Evolutionary conservation across 2,329 filamentous ascomycete genomes (phyloP), one percentile per base, ranked within the genome.

Genomic region (Colletotrichum sp.): DNA sequence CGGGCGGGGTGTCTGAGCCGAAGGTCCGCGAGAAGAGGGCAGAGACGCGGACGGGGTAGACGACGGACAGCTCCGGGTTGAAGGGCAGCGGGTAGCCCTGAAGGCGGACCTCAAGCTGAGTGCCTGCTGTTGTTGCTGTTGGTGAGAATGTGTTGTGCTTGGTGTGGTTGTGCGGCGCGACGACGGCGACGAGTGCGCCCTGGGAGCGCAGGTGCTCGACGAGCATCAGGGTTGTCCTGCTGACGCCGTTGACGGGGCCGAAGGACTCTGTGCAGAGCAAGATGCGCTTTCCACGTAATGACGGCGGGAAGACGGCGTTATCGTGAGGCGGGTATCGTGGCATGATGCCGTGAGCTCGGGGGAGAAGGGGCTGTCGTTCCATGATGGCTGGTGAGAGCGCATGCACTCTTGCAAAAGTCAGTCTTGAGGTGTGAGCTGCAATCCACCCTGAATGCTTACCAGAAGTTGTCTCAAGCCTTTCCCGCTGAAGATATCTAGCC

Each of bases 241-340:
- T 93, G 61, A 95, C 93, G n/a, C 93, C 93, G 80, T 95, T 95
- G 81, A 95, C 92, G 0, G 93, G 93, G 4, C 93, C 93, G 74
- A 94, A 93, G 1, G 92, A 94, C 81, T 95, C 93, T 16, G 93
- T 94, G 77, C 92, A 93, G 9, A 95, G 88, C 9, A 95, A 84
- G 76, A 95, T 88, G 77, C 89, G 90, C 82, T 92, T 93, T 12
- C 91, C 91, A 48, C 86, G 84, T n/a, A 94, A 86, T 10, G 85
- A 80, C 2, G 81, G 57, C 0, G 89, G 89, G 76, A 91, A 91
- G 52, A 82, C 77, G 13, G 86, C 83, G 68, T 87, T 80, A 74
- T 89, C 85, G 78, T 87, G 85, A 10, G 64, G 14, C 12, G 66
- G 64, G 30, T 78, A 77, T 16, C 61, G 72, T 21, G 77, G 60